Conservation (phyloP, 345 rosid species). For the Populus euphratica region DNA sequence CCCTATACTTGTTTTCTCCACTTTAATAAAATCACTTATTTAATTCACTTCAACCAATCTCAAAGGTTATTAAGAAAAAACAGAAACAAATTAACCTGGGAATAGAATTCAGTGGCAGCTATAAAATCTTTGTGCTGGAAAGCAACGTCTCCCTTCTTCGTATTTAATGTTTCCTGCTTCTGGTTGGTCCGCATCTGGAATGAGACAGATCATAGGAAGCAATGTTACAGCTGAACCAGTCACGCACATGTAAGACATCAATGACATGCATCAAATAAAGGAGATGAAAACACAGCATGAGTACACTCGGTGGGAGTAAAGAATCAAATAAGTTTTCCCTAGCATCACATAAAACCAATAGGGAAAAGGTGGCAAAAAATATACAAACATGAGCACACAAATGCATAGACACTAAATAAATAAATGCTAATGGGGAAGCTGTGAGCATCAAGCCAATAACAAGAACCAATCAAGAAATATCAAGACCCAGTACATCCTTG, state of each 20-base stretch:
- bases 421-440: not conserved
- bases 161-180: conserved; percentile 76
- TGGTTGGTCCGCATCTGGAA: conserved; percentile 83
- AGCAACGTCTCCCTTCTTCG: conserved; percentile 81
- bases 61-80: not conserved
- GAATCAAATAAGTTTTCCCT: not conserved
- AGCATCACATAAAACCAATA: not conserved
- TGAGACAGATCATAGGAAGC: conserved; percentile 30
- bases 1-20: not conserved
- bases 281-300: not conserved
- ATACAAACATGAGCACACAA: not conserved
- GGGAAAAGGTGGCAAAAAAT: not conserved
- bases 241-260: conserved; percentile 1
- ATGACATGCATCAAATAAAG: conserved; percentile 8
- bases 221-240: not conserved
- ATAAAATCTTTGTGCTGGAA: conserved; percentile 67
- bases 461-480: not conserved
- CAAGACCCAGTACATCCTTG: not conserved
- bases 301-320: not conserved
- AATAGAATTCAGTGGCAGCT: conserved; percentile 57
- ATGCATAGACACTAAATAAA: not conserved
- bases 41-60: not conserved
- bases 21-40: not conserved
- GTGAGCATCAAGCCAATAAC: not conserved
- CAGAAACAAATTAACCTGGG: conserved; percentile 48